Percentiles rank a stretch among this genome's conserved stretches.
These are phyloP conservation scores for Lumnitzera littorea DNA, from an alignment of 345 rosid genomes.

Conservation along the genomic window DNA sequence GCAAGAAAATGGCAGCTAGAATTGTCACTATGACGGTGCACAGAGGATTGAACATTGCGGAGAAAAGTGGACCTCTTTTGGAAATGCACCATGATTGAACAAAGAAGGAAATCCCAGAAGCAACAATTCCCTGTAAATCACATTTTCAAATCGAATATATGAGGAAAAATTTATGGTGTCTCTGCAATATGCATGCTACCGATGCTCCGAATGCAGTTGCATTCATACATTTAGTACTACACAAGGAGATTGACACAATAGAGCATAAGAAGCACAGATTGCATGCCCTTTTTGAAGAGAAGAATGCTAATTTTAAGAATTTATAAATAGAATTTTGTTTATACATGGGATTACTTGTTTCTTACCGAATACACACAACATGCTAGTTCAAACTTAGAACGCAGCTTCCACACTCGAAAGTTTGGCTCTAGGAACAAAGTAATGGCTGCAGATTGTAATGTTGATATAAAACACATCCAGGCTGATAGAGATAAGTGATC, in stretches of 20 bases:
- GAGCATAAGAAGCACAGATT: no score
- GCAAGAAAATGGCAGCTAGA: slow-evolving; percentile 44
- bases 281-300: no score
- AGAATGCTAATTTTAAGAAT: no score
- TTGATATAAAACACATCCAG: slow-evolving; percentile 69
- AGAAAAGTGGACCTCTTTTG: slow-evolving; percentile 49
- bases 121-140: slow-evolving; percentile 36
- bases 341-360: not conserved
- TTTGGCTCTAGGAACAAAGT: slow-evolving; percentile 42
- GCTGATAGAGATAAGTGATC: slow-evolving; percentile 55
- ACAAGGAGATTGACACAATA: no score
- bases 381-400: slow-evolving; percentile 36
- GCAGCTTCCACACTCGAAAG: slow-evolving; percentile 38
- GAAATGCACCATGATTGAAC: slow-evolving; percentile 73
- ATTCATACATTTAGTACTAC: no score
- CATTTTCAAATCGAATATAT: no score
- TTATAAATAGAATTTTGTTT: no score
- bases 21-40: slow-evolving; percentile 49
- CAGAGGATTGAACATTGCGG: slow-evolving; percentile 59
- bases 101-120: slow-evolving; percentile 37
- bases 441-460: slow-evolving; percentile 45
- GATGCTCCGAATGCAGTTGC: no score
- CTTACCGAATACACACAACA: slow-evolving; percentile 40
- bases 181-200: no score
- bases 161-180: no score